Percentiles rank a stretch among this genome's conserved stretches.
phyloP scores from a whole-genome alignment of 2,329 filamentous ascomycete genomes.

The Cladophialophora bantiana region DNA sequence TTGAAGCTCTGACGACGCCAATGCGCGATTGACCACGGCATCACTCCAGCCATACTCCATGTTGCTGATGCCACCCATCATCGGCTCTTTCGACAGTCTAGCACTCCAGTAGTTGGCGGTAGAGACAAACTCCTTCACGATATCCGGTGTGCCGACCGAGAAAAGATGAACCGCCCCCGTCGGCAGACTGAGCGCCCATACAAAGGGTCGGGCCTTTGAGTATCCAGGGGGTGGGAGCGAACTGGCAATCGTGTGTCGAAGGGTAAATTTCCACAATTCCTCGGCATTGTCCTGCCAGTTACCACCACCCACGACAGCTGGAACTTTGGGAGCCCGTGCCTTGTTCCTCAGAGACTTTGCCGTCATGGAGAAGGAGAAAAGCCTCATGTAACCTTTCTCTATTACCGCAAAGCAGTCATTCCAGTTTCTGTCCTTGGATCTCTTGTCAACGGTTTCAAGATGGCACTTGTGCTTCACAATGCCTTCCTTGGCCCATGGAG shows the following conservation, averaged over 20 bases:
- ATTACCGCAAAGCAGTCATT: slow-evolving; percentile 94
- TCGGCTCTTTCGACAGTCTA: slow-evolving; percentile 87
- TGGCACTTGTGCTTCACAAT: slow-evolving; percentile 97
- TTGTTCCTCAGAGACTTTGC: slow-evolving; percentile 76
- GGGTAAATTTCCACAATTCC: slow-evolving; percentile 81
- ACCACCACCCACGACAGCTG: slow-evolving; percentile 83
- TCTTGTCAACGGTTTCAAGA: slow-evolving; percentile 86
- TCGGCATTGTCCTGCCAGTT: slow-evolving; percentile 99
- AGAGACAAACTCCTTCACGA: slow-evolving; percentile 90
- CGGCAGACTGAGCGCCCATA: slow-evolving; percentile 91
- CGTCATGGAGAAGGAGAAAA: slow-evolving; percentile 89
- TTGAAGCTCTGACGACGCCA: slow-evolving; percentile 62
- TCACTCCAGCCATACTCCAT: slow-evolving; percentile 98
- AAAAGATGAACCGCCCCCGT: slow-evolving; percentile 97
- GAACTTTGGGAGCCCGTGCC: slow-evolving; percentile 61
- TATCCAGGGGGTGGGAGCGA: slow-evolving; percentile 90
- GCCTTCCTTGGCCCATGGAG: slow-evolving; percentile 98
- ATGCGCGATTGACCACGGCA: slow-evolving; percentile 77
- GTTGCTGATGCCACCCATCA: slow-evolving; percentile 92
- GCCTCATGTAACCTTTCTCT: slow-evolving; percentile 89
- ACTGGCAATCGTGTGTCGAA: slow-evolving; percentile 91
- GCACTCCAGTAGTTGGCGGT: slow-evolving; percentile 99
- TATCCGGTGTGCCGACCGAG: slow-evolving; percentile 93
- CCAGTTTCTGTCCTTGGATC: slow-evolving; percentile 94
- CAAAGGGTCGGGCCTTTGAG: slow-evolving; percentile 85